Evolutionary conservation across 768 basidiomycete species (phyloP).

Genomic region (Asterophora parasitica): DNA sequence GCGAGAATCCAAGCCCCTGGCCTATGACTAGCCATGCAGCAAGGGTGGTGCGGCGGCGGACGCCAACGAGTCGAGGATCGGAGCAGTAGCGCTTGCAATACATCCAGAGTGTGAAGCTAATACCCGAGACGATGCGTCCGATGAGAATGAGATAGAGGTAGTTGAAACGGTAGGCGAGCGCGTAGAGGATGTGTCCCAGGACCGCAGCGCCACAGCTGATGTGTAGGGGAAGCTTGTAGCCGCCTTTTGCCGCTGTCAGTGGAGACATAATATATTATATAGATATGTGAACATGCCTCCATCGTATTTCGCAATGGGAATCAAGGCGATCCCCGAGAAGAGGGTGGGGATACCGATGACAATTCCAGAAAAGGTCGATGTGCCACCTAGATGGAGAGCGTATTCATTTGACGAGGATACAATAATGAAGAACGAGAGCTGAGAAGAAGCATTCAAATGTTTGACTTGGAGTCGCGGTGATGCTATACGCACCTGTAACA

Average conservation of each 20-base stretch:
- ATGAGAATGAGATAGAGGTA: slow-evolving; percentile 68
- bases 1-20: slow-evolving; percentile 56
- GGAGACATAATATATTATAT: too few species aligned
- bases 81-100: slow-evolving; percentile 65
- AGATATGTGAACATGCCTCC: slow-evolving; percentile 35
- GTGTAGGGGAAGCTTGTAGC: slow-evolving; percentile 49
- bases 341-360: slow-evolving; percentile 64
- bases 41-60: slow-evolving; percentile 57
- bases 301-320: slow-evolving; percentile 53
- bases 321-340: slow-evolving; percentile 52
- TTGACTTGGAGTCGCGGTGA: not conserved
- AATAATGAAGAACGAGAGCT: slow-evolving; percentile 68
- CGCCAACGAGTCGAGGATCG: slow-evolving; percentile 65
- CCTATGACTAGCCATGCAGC: slow-evolving; percentile 61
- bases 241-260: slow-evolving; percentile 31
- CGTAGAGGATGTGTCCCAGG: slow-evolving; percentile 57
- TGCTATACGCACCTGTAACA: slow-evolving; percentile 17
- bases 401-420: slow-evolving; percentile 65
- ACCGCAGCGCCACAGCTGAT: slow-evolving; percentile 49
- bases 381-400: slow-evolving; percentile 57
- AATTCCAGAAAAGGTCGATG: slow-evolving; percentile 66
- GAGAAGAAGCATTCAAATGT: not conserved
- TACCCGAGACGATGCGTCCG: slow-evolving; percentile 59
- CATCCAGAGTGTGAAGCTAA: slow-evolving; percentile 62
- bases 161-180: slow-evolving; percentile 51